Conservation (phyloP, 1,284 basidiomycete species). For the Heterobasidion occidentale region DNA sequence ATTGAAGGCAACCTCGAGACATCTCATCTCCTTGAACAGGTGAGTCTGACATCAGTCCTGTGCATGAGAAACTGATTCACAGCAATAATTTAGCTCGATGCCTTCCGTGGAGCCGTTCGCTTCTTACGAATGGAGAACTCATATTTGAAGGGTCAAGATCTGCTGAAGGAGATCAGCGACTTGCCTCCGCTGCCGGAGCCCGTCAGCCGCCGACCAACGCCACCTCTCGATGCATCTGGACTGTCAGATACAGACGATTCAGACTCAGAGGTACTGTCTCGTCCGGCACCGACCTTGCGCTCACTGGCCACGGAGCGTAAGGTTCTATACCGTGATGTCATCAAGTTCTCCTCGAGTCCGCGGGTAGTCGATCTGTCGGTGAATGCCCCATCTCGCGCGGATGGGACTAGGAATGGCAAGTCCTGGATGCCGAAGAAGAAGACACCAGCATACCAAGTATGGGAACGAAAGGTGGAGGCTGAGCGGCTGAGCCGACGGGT, state of each 20-base stretch:
- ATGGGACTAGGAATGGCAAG: constrained; percentile 28
- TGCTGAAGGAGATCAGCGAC: constrained; percentile 74
- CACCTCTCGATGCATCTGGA: constrained; percentile 53
- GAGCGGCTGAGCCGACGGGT: constrained; percentile 64
- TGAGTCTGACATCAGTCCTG: constrained; percentile 21
- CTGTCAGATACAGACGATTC: constrained; percentile 58
- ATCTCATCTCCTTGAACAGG: constrained; percentile 80
- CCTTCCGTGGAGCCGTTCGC: constrained; percentile 81
- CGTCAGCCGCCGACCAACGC: constrained; percentile 42
- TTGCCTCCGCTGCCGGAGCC: constrained; percentile 57
- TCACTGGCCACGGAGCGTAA: constrained; percentile 76
- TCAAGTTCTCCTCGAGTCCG: constrained; percentile 72
- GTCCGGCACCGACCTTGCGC: constrained; percentile 46
- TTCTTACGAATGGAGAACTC: constrained; percentile 90
- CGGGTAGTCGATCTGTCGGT: constrained; percentile 77
- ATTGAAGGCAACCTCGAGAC: constrained; percentile 79
- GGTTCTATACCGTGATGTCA: constrained; percentile 74
- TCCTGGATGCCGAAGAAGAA: constrained; percentile 72
- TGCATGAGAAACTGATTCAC: neutral
- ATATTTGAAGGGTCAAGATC: constrained; percentile 83
- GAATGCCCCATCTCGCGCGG: constrained; percentile 41
- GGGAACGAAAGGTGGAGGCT: constrained; percentile 68
- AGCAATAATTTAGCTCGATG: constrained; percentile 61
- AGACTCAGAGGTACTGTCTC: constrained; percentile 34
- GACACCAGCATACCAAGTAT: constrained; percentile 72